Evolutionary conservation across 495 filamentous ascomycete species (phyloP).

Genomic region (Penicillium lagena): DNA sequence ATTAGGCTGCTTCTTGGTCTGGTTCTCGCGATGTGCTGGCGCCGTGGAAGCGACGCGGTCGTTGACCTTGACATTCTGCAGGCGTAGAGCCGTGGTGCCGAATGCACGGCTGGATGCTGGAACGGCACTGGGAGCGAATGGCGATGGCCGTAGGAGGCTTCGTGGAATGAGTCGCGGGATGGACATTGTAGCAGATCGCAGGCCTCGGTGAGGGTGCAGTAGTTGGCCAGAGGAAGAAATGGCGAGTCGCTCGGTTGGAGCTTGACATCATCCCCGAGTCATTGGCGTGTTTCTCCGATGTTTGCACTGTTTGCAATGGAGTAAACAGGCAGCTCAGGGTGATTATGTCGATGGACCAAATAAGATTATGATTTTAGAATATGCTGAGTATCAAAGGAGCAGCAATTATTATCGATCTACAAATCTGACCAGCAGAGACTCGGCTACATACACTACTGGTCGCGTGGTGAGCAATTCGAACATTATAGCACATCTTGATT

Average conservation of each 20-base stretch:
- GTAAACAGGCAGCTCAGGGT: too few species aligned
- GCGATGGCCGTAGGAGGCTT: slow-evolving; percentile 22
- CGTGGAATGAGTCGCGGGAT: slow-evolving; percentile 24
- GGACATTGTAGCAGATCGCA: slow-evolving; percentile 26
- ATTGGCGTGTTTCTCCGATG: slow-evolving; percentile 6
- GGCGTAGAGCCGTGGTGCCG: slow-evolving; percentile 27
- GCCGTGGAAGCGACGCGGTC: slow-evolving; percentile 27
- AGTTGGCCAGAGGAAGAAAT: slow-evolving; percentile 3
- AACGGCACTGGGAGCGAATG: slow-evolving; percentile 13
- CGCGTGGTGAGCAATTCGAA: too few species aligned
- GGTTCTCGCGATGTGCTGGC: slow-evolving; percentile 42
- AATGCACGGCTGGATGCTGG: slow-evolving; percentile 25
- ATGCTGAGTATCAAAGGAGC: too few species aligned
- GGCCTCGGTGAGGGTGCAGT: too few species aligned
- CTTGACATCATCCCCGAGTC: slow-evolving; percentile 38
- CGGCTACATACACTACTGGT: too few species aligned
- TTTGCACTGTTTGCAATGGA: slow-evolving; percentile 32
- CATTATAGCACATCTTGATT: too few species aligned
- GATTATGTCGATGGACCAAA: too few species aligned
- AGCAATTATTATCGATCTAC: too few species aligned
- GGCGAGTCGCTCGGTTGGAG: slow-evolving; percentile 7
- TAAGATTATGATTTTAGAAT: too few species aligned
- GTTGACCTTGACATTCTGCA: slow-evolving; percentile 17
- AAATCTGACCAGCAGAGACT: too few species aligned
- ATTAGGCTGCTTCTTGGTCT: slow-evolving; percentile 51